Conservation (phyloP, 2,329 filamentous ascomycete genomes). For the Penicillium sp. region DNA sequence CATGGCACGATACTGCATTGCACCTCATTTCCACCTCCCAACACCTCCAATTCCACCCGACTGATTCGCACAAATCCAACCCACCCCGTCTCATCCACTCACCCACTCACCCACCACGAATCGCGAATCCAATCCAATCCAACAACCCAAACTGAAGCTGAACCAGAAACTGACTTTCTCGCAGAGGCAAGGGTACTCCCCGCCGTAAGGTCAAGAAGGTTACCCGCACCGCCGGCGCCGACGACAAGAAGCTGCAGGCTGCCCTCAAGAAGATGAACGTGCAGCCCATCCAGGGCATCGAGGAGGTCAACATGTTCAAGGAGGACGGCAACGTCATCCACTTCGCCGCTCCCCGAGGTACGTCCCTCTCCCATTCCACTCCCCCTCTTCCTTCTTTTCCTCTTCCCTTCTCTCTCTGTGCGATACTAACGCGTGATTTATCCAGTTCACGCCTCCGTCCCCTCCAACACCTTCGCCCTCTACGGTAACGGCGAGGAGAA, state of each 20-base stretch:
- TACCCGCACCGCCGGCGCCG: constrained; percentile 86
- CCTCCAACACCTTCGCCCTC: constrained; percentile 99
- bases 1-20: too few relatives aligned
- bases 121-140: background rate
- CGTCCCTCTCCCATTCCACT: constrained; percentile 38
- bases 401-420: background rate
- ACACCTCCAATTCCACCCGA: background rate
- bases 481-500: constrained; percentile 99
- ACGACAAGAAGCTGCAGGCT: constrained; percentile 99
- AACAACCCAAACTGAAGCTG: background rate
- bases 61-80: background rate
- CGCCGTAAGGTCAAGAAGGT: constrained; percentile 98
- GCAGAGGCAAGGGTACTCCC: constrained; percentile 94
- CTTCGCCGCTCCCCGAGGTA: constrained; percentile 97
- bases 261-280: constrained; percentile 99
- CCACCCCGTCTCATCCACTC: background rate
- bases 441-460: constrained; percentile 92
- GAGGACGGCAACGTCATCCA: constrained; percentile 99
- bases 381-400: background rate
- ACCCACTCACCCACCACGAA: background rate
- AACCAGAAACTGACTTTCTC: constrained; percentile 19
- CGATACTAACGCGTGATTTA: background rate
- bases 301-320: constrained; percentile 99
- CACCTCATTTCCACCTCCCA: too few relatives aligned
- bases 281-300: constrained; percentile 98